Percentiles rank a stretch among this genome's conserved stretches.
Conservation (phyloP, 148 eudicot genomes). For the Rhododendron kiyosumense region DNA sequence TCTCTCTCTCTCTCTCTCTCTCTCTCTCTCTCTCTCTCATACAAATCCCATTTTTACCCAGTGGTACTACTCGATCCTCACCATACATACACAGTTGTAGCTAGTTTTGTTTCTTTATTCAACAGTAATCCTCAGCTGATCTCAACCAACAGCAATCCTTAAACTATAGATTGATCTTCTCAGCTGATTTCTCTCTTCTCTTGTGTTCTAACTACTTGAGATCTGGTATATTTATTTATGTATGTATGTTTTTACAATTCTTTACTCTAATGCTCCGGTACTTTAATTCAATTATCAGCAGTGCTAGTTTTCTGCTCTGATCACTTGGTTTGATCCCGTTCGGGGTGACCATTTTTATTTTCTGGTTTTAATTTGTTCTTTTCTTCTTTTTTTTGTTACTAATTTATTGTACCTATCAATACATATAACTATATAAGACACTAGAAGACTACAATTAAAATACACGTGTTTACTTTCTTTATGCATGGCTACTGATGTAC, state of each 20-base stretch:
- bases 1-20: no score
- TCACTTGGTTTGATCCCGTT: neutral
- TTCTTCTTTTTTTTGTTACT: no score
- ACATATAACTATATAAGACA: no score
- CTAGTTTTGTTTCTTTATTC: neutral
- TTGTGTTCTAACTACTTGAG: neutral
- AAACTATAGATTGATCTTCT: neutral
- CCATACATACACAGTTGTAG: neutral
- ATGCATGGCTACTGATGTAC: neutral
- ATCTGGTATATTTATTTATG: neutral
- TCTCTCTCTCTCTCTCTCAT: no score
- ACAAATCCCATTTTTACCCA: neutral
- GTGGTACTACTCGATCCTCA: neutral
- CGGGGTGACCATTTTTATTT: neutral
- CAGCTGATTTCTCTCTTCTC: neutral
- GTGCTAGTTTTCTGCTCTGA: neutral
- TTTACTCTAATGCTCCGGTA: neutral
- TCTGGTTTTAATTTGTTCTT: neutral
- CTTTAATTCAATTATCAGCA: neutral
- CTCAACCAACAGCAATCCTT: neutral
- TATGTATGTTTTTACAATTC: neutral
- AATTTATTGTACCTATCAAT: neutral
- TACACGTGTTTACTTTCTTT: neutral
- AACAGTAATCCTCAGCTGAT: neutral
- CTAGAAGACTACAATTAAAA: neutral